Conservation (phyloP, 306 rosid genomes). For the Ormosia emarginata region DNA sequence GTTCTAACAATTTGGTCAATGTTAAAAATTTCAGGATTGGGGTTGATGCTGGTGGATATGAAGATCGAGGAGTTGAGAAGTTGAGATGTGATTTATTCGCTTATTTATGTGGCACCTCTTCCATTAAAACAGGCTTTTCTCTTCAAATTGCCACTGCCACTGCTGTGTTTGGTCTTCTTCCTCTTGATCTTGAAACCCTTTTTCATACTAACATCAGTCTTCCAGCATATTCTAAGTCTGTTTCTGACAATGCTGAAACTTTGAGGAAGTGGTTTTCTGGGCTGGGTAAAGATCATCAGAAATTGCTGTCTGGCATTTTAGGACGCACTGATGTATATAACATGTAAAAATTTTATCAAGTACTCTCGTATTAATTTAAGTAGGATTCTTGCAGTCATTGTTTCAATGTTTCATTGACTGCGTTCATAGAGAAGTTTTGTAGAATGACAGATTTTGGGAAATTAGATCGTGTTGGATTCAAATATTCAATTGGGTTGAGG, state of each 20-base stretch:
- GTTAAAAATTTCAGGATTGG: conserved; percentile 57
- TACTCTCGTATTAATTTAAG: conserved; percentile 21
- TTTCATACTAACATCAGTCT: conserved; percentile 29
- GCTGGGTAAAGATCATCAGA: conserved; percentile 54
- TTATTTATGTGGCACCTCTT: conserved; percentile 35
- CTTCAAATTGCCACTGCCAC: conserved; percentile 58
- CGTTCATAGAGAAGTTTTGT: conserved; percentile 6
- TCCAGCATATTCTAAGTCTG: conserved; percentile 25
- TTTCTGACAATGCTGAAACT: conserved; percentile 33
- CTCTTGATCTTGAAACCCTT: conserved; percentile 53
- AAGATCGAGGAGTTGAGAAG: conserved; percentile 52
- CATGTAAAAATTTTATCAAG: conserved; percentile 15
- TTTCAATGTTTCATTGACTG: neutral
- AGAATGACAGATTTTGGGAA: neutral
- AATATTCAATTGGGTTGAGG: neutral
- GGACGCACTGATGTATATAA: conserved; percentile 18
- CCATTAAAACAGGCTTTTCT: conserved; percentile 34
- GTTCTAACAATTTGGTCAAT: neutral
- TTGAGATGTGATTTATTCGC: conserved; percentile 49
- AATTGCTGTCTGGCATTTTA: conserved; percentile 45
- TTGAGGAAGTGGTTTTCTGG: conserved; percentile 60
- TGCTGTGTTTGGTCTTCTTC: conserved; percentile 55
- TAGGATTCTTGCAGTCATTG: neutral
- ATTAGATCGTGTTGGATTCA: conserved; percentile 1
- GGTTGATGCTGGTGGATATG: conserved; percentile 61